A percentile compares a stretch with the other conserved stretches of the same genome.
phyloP scores from a whole-genome alignment of 306 rosid genomes.

The Sechiopsis laciniata region DNA sequence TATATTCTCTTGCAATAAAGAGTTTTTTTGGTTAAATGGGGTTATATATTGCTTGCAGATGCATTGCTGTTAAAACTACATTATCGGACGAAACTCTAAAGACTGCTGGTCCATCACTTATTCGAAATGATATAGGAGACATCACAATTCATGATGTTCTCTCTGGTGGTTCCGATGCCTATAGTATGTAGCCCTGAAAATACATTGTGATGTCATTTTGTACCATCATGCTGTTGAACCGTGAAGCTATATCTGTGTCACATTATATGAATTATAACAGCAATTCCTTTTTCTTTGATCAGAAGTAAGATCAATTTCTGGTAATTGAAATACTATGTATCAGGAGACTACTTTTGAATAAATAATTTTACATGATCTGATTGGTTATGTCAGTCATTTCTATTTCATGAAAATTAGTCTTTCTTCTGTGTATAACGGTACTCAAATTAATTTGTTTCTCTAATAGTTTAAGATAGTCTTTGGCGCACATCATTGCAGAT shows the following conservation, averaged over 20 bases:
- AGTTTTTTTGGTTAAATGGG: slow-evolving; percentile 15
- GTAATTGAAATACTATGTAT: slow-evolving; percentile 34
- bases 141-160: slow-evolving; percentile 83
- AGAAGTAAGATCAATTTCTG: slow-evolving; percentile 22
- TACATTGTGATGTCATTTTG: slow-evolving; percentile 48
- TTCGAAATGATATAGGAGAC: slow-evolving; percentile 77
- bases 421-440: neutral
- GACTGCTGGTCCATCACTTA: slow-evolving; percentile 62
- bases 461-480: slow-evolving; percentile 30
- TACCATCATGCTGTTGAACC: slow-evolving; percentile 44
- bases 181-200: slow-evolving; percentile 78
- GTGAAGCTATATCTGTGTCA: slow-evolving; percentile 37
- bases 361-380: neutral
- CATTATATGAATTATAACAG: slow-evolving; percentile 31
- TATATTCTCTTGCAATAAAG: neutral
- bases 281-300: slow-evolving; percentile 3
- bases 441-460: neutral
- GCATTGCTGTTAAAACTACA: slow-evolving; percentile 87
- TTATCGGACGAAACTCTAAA: slow-evolving; percentile 62
- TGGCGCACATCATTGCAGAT: slow-evolving; percentile 73
- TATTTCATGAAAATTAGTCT: neutral
- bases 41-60: slow-evolving; percentile 44
- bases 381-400: neutral
- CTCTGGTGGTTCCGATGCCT: slow-evolving; percentile 70
- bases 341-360: slow-evolving; percentile 18